A percentile compares a stretch with the other conserved stretches of the same genome.
These are phyloP conservation scores for Papilionanthe hybrid DNA, from an alignment of 116 monocot genomes.

Conservation along the genomic window DNA sequence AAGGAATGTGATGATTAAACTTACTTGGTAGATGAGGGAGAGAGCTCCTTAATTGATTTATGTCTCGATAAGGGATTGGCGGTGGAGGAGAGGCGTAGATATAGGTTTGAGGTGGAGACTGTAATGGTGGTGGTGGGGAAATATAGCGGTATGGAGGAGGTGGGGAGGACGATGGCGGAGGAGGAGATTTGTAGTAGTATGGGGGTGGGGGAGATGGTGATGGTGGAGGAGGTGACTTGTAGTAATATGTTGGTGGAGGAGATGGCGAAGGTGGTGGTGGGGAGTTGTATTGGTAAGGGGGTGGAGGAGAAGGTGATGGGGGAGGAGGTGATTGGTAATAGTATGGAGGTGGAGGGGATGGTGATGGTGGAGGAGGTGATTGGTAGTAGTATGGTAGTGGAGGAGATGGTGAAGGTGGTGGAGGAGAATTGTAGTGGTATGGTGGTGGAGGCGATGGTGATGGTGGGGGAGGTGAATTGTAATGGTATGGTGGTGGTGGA, in stretches of 20 bases:
- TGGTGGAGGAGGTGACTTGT: constrained; percentile 33
- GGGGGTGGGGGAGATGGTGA: constrained; percentile 19
- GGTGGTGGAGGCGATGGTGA: constrained; percentile 21
- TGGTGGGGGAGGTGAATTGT: constrained; percentile 14
- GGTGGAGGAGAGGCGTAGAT: constrained; percentile 26
- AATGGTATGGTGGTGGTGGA: constrained; percentile 17
- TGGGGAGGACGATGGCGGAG: constrained; percentile 19
- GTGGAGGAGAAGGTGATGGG: constrained; percentile 22
- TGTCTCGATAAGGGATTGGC: constrained; percentile 13
- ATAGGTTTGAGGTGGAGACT: constrained; percentile 13
- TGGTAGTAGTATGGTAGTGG: constrained; percentile 17
- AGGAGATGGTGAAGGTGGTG: constrained; percentile 13
- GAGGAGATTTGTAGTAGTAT: constrained; percentile 24
- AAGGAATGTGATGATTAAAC: background rate
- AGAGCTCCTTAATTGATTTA: background rate
- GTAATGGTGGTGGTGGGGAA: constrained; percentile 13
- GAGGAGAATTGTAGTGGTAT: constrained; percentile 10
- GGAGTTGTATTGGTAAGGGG: constrained; percentile 14
- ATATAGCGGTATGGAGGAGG: constrained; percentile 25
- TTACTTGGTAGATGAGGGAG: constrained; percentile 18
- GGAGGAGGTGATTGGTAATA: constrained; percentile 10
- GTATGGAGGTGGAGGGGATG: constrained; percentile 30
- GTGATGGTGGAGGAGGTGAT: constrained; percentile 22
- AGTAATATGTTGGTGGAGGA: constrained; percentile 26
- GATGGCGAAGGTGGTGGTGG: constrained; percentile 28